phyloP scores from a whole-genome alignment of 306 rosid genomes.

The Cajanus cajan region DNA sequence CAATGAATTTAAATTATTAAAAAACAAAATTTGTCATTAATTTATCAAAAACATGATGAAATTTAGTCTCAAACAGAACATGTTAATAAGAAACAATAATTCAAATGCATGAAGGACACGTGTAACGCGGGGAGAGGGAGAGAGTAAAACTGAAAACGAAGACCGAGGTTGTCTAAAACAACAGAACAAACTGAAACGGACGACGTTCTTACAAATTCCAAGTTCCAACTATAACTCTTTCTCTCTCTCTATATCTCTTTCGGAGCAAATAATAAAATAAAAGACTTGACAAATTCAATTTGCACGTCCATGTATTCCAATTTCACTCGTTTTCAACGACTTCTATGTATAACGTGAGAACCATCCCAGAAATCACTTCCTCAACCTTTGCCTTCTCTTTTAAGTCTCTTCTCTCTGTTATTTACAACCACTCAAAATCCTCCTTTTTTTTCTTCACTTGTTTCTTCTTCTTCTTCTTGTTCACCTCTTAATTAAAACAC shows the following conservation, averaged over 20 bases:
- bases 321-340: constrained; percentile 46
- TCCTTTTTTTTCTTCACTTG: neutral
- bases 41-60: too few species aligned
- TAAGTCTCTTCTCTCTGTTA: constrained; percentile 13
- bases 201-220: neutral
- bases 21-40: too few species aligned
- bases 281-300: neutral
- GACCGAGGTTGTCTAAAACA: neutral
- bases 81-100: too few species aligned
- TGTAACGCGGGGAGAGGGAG: neutral
- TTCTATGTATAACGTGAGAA: constrained; percentile 7
- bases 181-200: constrained; percentile 18
- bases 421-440: neutral
- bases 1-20: neutral
- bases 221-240: neutral
- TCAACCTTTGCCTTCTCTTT: neutral
- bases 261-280: neutral
- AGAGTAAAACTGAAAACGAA: neutral
- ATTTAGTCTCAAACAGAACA: too few species aligned
- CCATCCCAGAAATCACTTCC: constrained; percentile 25
- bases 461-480: neutral
- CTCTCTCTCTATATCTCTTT: neutral
- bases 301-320: neutral
- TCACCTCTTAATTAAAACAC: neutral
- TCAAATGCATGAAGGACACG: neutral